Base-by-base conservation (phyloP, 768 basidiomycete species). In the Auriscalpium vulgare region DNA sequence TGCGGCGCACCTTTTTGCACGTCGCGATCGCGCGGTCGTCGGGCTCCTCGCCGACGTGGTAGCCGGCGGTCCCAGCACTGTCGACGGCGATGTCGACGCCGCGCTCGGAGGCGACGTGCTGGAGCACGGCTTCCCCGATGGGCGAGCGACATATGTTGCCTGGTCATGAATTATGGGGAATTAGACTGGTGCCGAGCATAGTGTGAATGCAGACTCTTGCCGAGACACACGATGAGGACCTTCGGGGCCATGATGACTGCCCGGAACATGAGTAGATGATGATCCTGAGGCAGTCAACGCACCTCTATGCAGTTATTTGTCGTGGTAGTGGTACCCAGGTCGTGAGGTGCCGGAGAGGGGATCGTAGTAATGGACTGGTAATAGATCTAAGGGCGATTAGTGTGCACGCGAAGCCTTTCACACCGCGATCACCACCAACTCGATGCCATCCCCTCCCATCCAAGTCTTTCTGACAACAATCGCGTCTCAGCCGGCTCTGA, bases 101-200 rank as follows among this genome's bases (percentile, higher is more conserved):
- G 37, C 88, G 82, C 63, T 83, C 77, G 50, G 75, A 70, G 9
- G 87, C 88, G 56, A 83, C 78, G 53, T 90, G 77, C 57, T 72
- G 76, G 35, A 95, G 76, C 21, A 95, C 88, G 2, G 91, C 93
- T 72, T 94, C 91, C 35, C 91, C 93, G 83, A 95, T 91, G 0
- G 93, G 92, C 21, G 90, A 92, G 37, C 93, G 85, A 66, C 91
- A 91, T 56, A 91, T 91, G 66, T 91, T 91, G 11, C 21, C 21
- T 21, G 21, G 21, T 21, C 21, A 21, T 21, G 21, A 21, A 21
- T 21, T 21, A 21, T 21, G 21, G 21, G 21, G 21, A 21, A 3
- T 21, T 3, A 21, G 21, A 21, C 21, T 21, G 21, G 21, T 21
- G 21, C 21, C 21, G 21, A 21, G 21, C 21, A 21, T 21, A 21